Conservation (phyloP, 139 green algal species). For the Asterochloris sp. region DNA sequence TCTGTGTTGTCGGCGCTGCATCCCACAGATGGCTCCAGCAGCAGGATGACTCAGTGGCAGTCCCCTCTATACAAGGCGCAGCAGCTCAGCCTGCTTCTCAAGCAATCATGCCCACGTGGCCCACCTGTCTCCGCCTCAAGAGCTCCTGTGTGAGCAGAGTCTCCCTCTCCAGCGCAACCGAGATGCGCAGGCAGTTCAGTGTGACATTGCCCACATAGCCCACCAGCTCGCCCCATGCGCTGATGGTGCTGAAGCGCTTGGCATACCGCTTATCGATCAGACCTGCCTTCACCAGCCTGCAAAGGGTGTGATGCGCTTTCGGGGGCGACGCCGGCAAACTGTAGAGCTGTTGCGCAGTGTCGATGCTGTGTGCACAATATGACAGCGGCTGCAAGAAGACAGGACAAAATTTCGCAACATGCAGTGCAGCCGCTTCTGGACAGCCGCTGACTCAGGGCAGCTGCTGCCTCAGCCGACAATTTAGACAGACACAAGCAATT, state of each 20-base stretch:
- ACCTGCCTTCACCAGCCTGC: slow-evolving; percentile 78
- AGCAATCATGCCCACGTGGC: neutral
- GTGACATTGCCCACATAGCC: slow-evolving; percentile 72
- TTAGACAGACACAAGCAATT: too few relatives aligned
- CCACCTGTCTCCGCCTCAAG: slow-evolving; percentile 31
- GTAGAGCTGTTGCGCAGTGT: too few relatives aligned
- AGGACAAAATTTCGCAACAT: too few relatives aligned
- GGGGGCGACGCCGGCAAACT: neutral
- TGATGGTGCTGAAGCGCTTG: slow-evolving; percentile 40
- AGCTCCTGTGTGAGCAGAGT: slow-evolving; percentile 36
- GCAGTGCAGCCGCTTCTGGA: too few relatives aligned
- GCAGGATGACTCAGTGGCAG: too few relatives aligned
- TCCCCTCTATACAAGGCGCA: too few relatives aligned
- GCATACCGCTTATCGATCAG: slow-evolving; percentile 54
- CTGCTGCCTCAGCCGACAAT: too few relatives aligned
- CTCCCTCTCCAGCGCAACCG: slow-evolving; percentile 45
- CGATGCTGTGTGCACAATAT: too few relatives aligned
- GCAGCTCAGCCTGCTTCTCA: neutral
- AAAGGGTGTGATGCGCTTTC: neutral
- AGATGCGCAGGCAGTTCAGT: slow-evolving; percentile 44
- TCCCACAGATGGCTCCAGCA: too few relatives aligned
- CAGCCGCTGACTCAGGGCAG: too few relatives aligned
- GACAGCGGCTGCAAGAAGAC: too few relatives aligned
- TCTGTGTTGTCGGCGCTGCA: too few relatives aligned
- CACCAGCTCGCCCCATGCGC: slow-evolving; percentile 64